phyloP scores from a whole-genome alignment of 495 filamentous ascomycete species.

The Clohesyomyces aquaticus region DNA sequence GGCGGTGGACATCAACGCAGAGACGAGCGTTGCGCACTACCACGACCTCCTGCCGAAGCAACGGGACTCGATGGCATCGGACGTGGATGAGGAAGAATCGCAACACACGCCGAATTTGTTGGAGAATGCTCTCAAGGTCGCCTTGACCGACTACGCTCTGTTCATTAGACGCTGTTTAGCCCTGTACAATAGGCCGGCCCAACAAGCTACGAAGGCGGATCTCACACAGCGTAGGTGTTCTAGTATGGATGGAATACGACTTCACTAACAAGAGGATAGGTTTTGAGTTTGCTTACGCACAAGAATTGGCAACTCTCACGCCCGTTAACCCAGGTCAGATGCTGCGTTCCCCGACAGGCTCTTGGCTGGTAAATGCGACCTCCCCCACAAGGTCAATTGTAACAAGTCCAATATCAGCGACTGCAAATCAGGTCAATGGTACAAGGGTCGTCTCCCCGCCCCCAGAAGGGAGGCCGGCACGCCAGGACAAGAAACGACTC shows the following conservation, averaged over 20 bases:
- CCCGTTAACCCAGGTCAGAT: constrained; percentile 17
- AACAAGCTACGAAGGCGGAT: constrained; percentile 62
- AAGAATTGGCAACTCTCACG: constrained; percentile 61
- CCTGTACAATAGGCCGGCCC: constrained; percentile 63
- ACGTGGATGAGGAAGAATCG: constrained; percentile 52
- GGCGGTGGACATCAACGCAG: constrained; percentile 68
- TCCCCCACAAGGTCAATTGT: constrained; percentile 25
- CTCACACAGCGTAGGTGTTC: constrained; percentile 49
- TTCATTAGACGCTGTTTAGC: constrained; percentile 81
- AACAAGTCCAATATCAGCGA: constrained; percentile 21
- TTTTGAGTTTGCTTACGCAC: constrained; percentile 65
- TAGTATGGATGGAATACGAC: constrained; percentile 6
- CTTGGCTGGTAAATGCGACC: constrained; percentile 44
- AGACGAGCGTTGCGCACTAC: constrained; percentile 74
- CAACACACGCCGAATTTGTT: constrained; percentile 63
- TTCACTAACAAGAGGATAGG: constrained; percentile 44
- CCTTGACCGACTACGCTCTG: constrained; percentile 85
- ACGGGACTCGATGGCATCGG: constrained; percentile 47
- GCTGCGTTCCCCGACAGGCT: constrained; percentile 40
- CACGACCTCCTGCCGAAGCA: constrained; percentile 66
- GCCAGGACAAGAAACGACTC: constrained; percentile 43
- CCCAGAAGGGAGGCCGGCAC: constrained; percentile 22
- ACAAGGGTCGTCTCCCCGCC: constrained; percentile 19
- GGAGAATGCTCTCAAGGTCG: constrained; percentile 81
- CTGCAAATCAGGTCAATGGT: constrained; percentile 18